These are phyloP conservation scores for Ceraceosorus bombacis DNA, from an alignment of 1,284 basidiomycete species.

Conservation along the genomic window DNA sequence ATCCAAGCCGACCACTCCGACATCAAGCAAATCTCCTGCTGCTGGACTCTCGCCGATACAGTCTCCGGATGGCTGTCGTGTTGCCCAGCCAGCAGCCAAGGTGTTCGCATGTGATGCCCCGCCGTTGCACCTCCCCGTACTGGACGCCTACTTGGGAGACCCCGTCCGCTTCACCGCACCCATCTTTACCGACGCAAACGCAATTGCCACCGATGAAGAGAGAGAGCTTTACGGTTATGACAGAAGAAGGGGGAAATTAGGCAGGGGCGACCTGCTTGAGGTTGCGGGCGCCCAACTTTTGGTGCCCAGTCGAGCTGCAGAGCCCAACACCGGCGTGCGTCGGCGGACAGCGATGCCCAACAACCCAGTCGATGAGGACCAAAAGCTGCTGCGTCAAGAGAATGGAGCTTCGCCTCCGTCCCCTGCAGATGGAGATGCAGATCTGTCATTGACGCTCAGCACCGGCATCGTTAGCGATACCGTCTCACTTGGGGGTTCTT, in stretches of 20 bases:
- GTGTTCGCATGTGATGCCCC: slow-evolving; percentile 38
- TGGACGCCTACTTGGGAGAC: slow-evolving; percentile 38
- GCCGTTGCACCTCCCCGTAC: slow-evolving; percentile 45
- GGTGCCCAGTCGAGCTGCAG: neutral
- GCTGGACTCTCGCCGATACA: too few species aligned
- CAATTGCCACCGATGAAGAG: slow-evolving; percentile 24
- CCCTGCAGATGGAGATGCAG: slow-evolving; percentile 21
- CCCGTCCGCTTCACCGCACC: slow-evolving; percentile 24
- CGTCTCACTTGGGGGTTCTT: slow-evolving; percentile 10
- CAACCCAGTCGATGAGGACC: slow-evolving; percentile 3
- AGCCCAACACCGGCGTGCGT: neutral
- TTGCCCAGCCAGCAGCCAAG: slow-evolving; percentile 25
- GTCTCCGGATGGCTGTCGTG: too few species aligned
- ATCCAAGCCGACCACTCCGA: too few species aligned
- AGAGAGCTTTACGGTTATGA: slow-evolving; percentile 25
- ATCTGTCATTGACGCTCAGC: slow-evolving; percentile 16
- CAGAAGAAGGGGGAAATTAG: neutral
- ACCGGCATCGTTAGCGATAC: slow-evolving; percentile 4
- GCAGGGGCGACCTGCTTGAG: neutral
- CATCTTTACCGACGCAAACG: slow-evolving; percentile 18
- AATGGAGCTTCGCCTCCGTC: neutral
- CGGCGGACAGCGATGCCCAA: slow-evolving; percentile 6
- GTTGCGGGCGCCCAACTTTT: slow-evolving; percentile 1
- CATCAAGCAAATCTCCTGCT: too few species aligned
- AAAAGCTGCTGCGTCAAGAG: neutral